These are phyloP conservation scores for Grammothele lineata DNA, from an alignment of 768 basidiomycete genomes.

Conservation along the genomic window DNA sequence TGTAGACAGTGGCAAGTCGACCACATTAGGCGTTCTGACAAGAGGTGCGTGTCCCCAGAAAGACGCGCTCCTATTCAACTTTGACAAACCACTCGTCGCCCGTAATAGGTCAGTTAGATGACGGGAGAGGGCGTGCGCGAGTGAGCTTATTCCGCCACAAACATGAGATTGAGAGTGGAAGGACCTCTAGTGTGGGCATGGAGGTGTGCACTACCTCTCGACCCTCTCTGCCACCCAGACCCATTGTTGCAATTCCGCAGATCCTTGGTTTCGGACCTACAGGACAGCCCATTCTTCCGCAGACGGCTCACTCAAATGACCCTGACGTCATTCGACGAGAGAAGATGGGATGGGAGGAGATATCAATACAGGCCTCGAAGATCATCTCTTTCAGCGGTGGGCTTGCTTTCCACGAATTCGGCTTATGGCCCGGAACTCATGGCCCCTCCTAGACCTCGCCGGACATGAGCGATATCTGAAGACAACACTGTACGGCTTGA, in stretches of 20 bases:
- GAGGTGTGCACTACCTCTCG: slow-evolving; percentile 55
- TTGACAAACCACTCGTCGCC: too few relatives aligned
- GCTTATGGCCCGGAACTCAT: neutral
- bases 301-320: slow-evolving; percentile 50
- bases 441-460: slow-evolving; percentile 66
- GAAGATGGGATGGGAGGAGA: slow-evolving; percentile 95
- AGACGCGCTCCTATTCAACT: too few relatives aligned
- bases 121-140: slow-evolving; percentile 77
- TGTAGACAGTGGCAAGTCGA: slow-evolving; percentile 91
- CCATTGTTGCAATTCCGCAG: slow-evolving; percentile 32
- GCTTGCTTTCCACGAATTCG: slow-evolving; percentile 6
- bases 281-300: slow-evolving; percentile 77
- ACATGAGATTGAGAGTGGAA: slow-evolving; percentile 93
- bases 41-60: slow-evolving; percentile 48
- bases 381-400: slow-evolving; percentile 90
- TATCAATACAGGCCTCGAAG: slow-evolving; percentile 83
- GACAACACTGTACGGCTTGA: slow-evolving; percentile 93
- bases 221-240: neutral
- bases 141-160: slow-evolving; percentile 93
- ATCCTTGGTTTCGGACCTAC: slow-evolving; percentile 83
- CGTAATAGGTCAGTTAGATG: slow-evolving; percentile 73
- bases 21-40: slow-evolving; percentile 93
- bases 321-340: slow-evolving; percentile 69
- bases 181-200: slow-evolving; percentile 96
- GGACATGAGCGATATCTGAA: slow-evolving; percentile 92